phyloP scores from a whole-genome alignment of 805 yeast genomes.

The Candida peoriensis region DNA sequence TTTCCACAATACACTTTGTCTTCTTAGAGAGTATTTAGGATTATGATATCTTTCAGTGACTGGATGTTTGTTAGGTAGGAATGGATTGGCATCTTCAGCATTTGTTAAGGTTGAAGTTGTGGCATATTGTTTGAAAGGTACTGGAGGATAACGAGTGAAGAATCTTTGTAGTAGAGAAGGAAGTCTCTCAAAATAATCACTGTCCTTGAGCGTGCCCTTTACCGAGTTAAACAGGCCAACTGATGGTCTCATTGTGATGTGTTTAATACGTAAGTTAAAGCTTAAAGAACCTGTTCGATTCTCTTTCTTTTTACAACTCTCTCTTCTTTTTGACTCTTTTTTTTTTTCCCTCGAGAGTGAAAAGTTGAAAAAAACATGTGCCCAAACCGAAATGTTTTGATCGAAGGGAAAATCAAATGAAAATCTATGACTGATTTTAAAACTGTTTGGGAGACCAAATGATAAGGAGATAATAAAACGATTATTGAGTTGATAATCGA shows the following conservation, averaged over 20 bases:
- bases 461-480: too few relatives aligned
- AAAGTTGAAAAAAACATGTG: too few relatives aligned
- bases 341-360: neutral
- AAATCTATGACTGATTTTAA: too few relatives aligned
- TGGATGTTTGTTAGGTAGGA: slow-evolving; percentile 79
- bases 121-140: slow-evolving; percentile 66
- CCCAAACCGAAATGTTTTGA: too few relatives aligned
- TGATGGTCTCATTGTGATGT: slow-evolving; percentile 24
- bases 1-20: slow-evolving; percentile 80
- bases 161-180: slow-evolving; percentile 69
- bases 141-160: slow-evolving; percentile 80
- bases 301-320: neutral
- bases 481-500: too few relatives aligned
- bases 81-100: slow-evolving; percentile 79
- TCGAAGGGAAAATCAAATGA: too few relatives aligned
- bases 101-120: slow-evolving; percentile 56
- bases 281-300: neutral
- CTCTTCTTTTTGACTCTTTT: slow-evolving; percentile 3
- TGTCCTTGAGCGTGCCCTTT: slow-evolving; percentile 32
- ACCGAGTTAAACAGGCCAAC: slow-evolving; percentile 10
- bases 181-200: slow-evolving; percentile 45
- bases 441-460: too few relatives aligned
- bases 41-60: slow-evolving; percentile 72
- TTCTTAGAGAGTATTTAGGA: slow-evolving; percentile 73
- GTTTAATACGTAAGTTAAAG: too few relatives aligned